Base-by-base conservation (phyloP, 176 grass and related monocot genomes). In the Metroxylon sagu region DNA sequence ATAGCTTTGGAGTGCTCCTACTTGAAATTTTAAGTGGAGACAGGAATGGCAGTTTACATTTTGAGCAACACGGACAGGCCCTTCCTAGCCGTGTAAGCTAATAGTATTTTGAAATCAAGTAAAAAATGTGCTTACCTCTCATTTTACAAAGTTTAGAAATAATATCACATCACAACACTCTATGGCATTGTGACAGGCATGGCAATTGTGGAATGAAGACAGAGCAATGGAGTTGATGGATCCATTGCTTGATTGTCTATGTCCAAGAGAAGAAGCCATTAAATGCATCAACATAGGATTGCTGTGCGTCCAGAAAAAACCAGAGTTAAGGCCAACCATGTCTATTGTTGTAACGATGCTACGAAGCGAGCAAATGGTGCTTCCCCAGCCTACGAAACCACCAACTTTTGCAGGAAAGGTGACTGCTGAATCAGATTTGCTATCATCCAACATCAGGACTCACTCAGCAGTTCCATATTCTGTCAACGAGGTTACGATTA, bases 211-310 rank as follows among this genome's bases (percentile, higher is more conserved):
- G 76, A 16, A 43, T 43, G 4, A 4, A 61, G 67, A 61, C 0
- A 53, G 51, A 25, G 4, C 29, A 1, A 39, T 62, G 49, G 71
- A 61, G 56, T 4, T 23, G 3, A 16, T 54, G 4, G 76, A 85
- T 4, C 19, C 26, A 17, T 49, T 16, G 6, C 2, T 79, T 19
- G 61, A 28, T 14, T 4, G 30, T 4, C 56, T 18, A 1, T 7
- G 18, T 29, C 30, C 31, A 14, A 57, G 52, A 18, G 25, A 17
- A 0, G 71, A 85, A 62, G 1, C 71, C 51, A 35, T 85, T 14
- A 85, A 29, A 53, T 85, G 67, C 43, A 5, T 71, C 27, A 76
- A 85, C 5, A 49, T 85, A 2, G 76, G 71, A 7, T 62, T 72
- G 6, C 68, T 78, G 16, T 78, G 68, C 17, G 60, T 78, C 15